Percentiles rank a stretch among this genome's conserved stretches.
Evolutionary conservation across 2,329 filamentous ascomycete species (phyloP).

Genomic region (Fusarium sp.): DNA sequence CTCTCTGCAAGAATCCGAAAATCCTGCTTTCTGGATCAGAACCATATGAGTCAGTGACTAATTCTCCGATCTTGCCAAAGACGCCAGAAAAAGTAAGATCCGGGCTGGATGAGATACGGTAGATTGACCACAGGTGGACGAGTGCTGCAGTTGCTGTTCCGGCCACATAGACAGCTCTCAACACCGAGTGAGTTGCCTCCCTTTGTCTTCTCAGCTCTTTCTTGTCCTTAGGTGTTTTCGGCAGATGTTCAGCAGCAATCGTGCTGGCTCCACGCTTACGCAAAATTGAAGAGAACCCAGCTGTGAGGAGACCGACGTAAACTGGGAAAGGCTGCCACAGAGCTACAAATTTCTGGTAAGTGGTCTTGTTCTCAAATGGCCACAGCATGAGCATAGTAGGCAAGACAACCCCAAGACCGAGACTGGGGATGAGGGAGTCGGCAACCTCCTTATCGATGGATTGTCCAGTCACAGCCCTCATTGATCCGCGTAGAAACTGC

Average conservation of each 20-base stretch:
- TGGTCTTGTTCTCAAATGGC: not conserved
- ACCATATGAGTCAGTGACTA: rapidly evolving
- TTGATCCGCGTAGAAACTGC: rapidly evolving
- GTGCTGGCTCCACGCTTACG: rapidly evolving
- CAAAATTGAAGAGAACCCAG: rapidly evolving
- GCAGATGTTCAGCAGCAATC: no score
- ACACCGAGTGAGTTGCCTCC: rapidly evolving
- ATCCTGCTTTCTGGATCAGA: not conserved
- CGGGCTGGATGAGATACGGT: not conserved
- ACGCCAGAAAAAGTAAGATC: not conserved
- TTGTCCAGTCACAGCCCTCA: rapidly evolving
- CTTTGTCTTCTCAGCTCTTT: rapidly evolving
- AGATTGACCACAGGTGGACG: not conserved
- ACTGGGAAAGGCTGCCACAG: constrained; percentile 14
- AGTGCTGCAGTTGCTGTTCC: not conserved
- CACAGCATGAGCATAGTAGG: constrained; percentile 3
- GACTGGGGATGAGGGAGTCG: rapidly evolving
- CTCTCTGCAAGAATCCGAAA: not conserved
- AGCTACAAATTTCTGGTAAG: not conserved
- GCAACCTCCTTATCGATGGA: not conserved
- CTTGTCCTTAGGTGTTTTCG: not conserved
- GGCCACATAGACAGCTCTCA: not conserved
- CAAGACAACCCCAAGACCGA: not conserved
- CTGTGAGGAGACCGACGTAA: not conserved
- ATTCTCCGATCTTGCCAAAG: not conserved